Conservation (phyloP, 2,329 filamentous ascomycete genomes). For the Chrysoporthe cubensis region DNA sequence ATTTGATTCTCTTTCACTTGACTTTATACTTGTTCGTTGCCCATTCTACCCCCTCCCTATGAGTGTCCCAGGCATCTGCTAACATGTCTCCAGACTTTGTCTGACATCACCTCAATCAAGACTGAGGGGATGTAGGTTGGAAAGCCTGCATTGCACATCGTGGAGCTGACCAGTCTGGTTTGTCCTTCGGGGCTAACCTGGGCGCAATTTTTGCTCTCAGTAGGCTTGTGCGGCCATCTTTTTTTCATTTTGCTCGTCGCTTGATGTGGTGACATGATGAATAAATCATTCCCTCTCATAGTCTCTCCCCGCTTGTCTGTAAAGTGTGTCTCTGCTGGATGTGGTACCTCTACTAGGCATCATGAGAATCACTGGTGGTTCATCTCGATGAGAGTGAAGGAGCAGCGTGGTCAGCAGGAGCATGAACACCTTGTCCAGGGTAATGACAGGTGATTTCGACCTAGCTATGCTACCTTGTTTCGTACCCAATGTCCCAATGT, state of each 20-base stretch:
- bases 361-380: background rate
- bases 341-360: background rate
- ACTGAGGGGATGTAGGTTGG: constrained; percentile 45
- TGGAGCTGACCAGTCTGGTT: constrained; percentile 52
- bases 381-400: background rate
- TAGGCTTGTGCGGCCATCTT: constrained; percentile 24
- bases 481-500: background rate
- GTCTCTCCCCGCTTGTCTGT: background rate
- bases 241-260: constrained; percentile 50
- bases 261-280: constrained; percentile 48
- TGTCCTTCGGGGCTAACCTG: constrained; percentile 56
- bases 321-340: background rate
- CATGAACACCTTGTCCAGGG: no score
- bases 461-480: background rate
- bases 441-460: no score
- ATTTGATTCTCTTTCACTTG: constrained; percentile 37
- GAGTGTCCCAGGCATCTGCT: no score
- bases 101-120: constrained; percentile 47
- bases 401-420: no score
- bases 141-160: constrained; percentile 58
- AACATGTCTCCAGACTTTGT: constrained; percentile 43
- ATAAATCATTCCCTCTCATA: constrained; percentile 34
- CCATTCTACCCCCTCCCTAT: no score
- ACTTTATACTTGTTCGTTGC: constrained; percentile 46
- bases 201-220: constrained; percentile 53